These are phyloP conservation scores for Nitzschia sp. DNA, from an alignment of 108 stramenopile genomes.

Conservation along the genomic window DNA sequence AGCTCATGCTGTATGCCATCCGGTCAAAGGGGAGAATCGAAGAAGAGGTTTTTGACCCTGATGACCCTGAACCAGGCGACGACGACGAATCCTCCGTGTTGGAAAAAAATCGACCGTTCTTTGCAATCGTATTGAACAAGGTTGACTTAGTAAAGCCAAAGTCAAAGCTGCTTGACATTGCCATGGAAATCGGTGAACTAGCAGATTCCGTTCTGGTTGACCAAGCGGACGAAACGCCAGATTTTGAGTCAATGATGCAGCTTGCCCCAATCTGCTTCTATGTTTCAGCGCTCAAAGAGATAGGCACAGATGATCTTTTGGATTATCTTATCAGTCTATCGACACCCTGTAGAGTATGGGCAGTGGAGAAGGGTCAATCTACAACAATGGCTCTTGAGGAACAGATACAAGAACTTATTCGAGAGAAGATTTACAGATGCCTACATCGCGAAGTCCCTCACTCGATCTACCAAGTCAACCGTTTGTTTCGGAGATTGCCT, in stretches of 20 bases:
- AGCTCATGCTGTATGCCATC: slow-evolving; percentile 64
- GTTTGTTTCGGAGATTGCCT: slow-evolving; percentile 25
- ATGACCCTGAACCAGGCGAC: not conserved
- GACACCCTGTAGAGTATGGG: slow-evolving; percentile 68
- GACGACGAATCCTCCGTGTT: not conserved
- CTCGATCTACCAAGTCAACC: slow-evolving; percentile 23
- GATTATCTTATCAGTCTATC: slow-evolving; percentile 68
- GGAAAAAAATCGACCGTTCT: slow-evolving; percentile 29
- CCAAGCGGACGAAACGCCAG: not conserved
- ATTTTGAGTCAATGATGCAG: slow-evolving; percentile 39
- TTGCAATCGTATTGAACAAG: slow-evolving; percentile 91
- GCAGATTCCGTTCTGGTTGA: slow-evolving; percentile 60
- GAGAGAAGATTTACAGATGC: slow-evolving; percentile 88
- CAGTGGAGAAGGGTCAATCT: slow-evolving; percentile 49
- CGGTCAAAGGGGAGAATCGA: slow-evolving; percentile 62
- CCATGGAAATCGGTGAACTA: slow-evolving; percentile 72
- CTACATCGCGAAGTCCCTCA: slow-evolving; percentile 76
- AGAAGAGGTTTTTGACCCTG: slow-evolving; percentile 32
- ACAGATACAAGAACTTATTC: slow-evolving; percentile 83
- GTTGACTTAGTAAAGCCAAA: slow-evolving; percentile 92
- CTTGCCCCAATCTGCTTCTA: slow-evolving; percentile 66
- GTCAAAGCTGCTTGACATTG: slow-evolving; percentile 61
- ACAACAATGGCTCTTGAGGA: slow-evolving; percentile 63
- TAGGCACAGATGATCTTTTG: slow-evolving; percentile 82
- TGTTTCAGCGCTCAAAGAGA: slow-evolving; percentile 70